Base-by-base conservation (phyloP, 2,329 filamentous ascomycete species). In the Coniochaeta ligniaria region DNA sequence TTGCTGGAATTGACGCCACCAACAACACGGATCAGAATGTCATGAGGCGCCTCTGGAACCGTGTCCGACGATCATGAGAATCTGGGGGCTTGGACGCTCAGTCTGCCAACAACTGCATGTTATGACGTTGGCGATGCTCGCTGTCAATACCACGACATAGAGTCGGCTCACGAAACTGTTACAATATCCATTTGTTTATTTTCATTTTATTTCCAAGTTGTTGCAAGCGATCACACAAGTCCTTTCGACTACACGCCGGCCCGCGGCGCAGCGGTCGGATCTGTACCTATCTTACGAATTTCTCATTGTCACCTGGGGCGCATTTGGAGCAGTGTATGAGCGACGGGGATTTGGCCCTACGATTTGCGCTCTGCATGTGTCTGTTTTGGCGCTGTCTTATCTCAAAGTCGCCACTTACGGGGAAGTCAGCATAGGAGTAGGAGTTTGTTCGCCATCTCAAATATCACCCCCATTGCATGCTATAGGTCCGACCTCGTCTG, bases 1-100 rank as follows among this genome's bases (percentile, higher is more conserved):
- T 84, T 60, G 77, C 79, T 1, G 79, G 80, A 22, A 75, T 85
- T 43, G 83, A 86, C 63, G 75, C 69, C 50, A 71, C 69, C 28
- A 72, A 70, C 38, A 74, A 79, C 60, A 73, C 77, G 24, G 83
- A 86, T 60, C 77, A 76, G 57, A 79, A 81, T 5, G 77, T 84
- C 2, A 80, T 88, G 68, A 87, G 83, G 74, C 80, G 84, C 59
- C 77, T 89, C 60, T 89, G 86, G 85, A 84, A 88, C 63, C 80
- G 79, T 62, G 82, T 88, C 43, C 77, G 81, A 60, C 78, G 82
- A 61, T 69, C 73, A 2, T 74, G 61, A 52, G 43, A 3, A 22
- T 47, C 20, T 22, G n/a, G 43, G 3, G 20, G 17, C 6, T n/a
- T 4, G 4, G n/a, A 41, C 38, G 16, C 38, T n/a, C 16, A 20